Evolutionary conservation across 805 yeast genomes (phyloP), one percentile per base, ranked within the genome.

Genomic region (Tetrapisispora pingtungensis): DNA sequence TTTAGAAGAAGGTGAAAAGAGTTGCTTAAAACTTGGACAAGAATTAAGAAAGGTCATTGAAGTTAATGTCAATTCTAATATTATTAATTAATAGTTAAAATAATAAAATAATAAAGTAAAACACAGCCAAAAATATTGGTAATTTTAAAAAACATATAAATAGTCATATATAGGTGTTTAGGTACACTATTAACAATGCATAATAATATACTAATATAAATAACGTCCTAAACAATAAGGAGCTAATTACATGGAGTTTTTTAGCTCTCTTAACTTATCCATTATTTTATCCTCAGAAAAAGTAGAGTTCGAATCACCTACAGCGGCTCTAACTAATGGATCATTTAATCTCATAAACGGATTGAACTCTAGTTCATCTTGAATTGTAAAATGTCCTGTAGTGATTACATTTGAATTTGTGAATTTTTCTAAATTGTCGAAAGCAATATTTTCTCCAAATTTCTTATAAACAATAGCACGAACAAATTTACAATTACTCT

Each of bases 271-370:
- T 55, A 90, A 68, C 49, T 67, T 73, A 35, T 71, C 75, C 95
- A 90, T 85, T 17, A 86, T 77, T 20, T 73, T 77, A 14, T 69
- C 70, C 6, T 67, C 65, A 36, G 52, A 10, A 50, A 48, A 49
- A 7, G 40, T 26, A 1, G 67, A 61, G 13, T 72, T 73, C 1
- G 62, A 47, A 31, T 68, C 69, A 0, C 84, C 84, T 0, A 88
- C 75, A 14, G 78, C 76, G 36, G 67, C 57, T 51, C 76, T 68
- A 10, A 93, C 79, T 22, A 66, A 67, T 0, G 80, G 77, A 55
- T 89, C 95, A 30, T 65, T 60, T 14, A 84, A 65, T 57, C 85
- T 77, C 88, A 90, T 80, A 67, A 93, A 93, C 22, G 98, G 98
- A 62, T 93, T 93, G 67, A 78, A 83, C 40, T 69, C 61, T 49